A percentile compares a stretch with the other conserved stretches of the same genome.
phyloP scores from a whole-genome alignment of 352 stramenopile species.

The Phytophthora sp. region DNA sequence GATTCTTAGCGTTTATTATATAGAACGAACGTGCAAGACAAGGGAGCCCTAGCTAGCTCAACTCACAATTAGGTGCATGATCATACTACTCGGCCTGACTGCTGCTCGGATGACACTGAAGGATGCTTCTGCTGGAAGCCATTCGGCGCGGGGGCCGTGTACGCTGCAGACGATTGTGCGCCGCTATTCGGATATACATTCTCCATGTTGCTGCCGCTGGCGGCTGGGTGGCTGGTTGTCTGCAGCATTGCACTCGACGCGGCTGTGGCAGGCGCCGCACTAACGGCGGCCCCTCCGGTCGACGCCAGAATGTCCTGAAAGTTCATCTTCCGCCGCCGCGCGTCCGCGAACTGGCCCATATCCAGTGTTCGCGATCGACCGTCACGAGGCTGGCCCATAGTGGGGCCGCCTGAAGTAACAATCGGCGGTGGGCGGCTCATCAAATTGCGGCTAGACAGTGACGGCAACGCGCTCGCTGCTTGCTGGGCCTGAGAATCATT shows the following conservation, averaged over 20 bases:
- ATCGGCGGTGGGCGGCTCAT: slow-evolving; percentile 36
- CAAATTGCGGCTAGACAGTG: slow-evolving; percentile 58
- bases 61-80: slow-evolving; percentile 32
- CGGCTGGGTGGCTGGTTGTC: slow-evolving; percentile 8
- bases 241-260: slow-evolving; percentile 21
- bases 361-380: slow-evolving; percentile 84
- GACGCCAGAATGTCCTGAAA: slow-evolving; percentile 89
- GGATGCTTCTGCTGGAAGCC: slow-evolving; percentile 27
- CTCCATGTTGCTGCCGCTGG: slow-evolving; percentile 42
- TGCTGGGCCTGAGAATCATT: slow-evolving; percentile 25
- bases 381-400: slow-evolving; percentile 80
- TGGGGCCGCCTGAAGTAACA: slow-evolving; percentile 38
- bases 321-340: slow-evolving; percentile 85
- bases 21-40: too few species aligned
- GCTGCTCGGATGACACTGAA: slow-evolving; percentile 29
- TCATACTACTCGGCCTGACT: slow-evolving; percentile 59
- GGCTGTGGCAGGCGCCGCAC: slow-evolving; percentile 8
- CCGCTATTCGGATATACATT: slow-evolving; percentile 57
- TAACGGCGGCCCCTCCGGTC: slow-evolving; percentile 21
- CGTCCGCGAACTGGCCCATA: slow-evolving; percentile 83
- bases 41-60: slow-evolving; percentile 7
- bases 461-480: slow-evolving; percentile 48
- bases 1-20: slow-evolving; percentile 38
- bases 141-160: slow-evolving; percentile 17
- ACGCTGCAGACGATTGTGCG: slow-evolving; percentile 23